These are phyloP conservation scores for Knufia petricola DNA, from an alignment of 2,329 filamentous ascomycete genomes.

Conservation along the genomic window DNA sequence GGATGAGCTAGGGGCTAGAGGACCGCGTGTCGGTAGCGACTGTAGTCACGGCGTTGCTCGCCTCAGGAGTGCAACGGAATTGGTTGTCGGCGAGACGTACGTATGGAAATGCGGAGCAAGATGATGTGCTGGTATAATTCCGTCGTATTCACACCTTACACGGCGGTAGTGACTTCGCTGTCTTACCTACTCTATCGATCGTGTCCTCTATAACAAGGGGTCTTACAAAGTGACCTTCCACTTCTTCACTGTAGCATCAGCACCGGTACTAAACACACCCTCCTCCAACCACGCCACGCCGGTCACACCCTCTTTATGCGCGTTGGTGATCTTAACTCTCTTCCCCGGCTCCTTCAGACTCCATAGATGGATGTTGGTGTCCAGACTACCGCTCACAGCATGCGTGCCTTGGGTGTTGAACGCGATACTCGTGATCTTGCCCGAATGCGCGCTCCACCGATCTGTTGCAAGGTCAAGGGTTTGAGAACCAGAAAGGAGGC, in stretches of 20 bases:
- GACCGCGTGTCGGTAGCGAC: too few relatives aligned
- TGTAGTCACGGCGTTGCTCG: too few relatives aligned
- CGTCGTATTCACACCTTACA: too few relatives aligned
- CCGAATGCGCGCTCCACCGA: constrained; percentile 60
- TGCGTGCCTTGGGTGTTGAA: constrained; percentile 74
- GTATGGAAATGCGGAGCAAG: too few relatives aligned
- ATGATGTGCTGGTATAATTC: too few relatives aligned
- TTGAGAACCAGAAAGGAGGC: constrained; percentile 15
- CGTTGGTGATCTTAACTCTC: constrained; percentile 72
- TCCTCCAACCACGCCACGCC: constrained; percentile 71
- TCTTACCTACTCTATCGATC: too few relatives aligned
- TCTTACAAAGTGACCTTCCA: constrained; percentile 52
- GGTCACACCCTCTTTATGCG: constrained; percentile 92
- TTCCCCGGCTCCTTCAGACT: constrained; percentile 74
- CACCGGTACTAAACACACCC: constrained; percentile 69
- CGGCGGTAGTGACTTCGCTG: too few relatives aligned
- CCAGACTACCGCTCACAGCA: constrained; percentile 73
- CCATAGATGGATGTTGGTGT: constrained; percentile 91
- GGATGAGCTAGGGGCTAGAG: too few relatives aligned
- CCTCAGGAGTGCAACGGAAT: too few relatives aligned
- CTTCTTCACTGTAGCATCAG: constrained; percentile 82
- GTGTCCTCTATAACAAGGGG: too few relatives aligned
- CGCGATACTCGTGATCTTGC: constrained; percentile 55
- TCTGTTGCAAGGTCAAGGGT: constrained; percentile 60
- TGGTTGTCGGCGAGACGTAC: too few relatives aligned